phyloP scores from a whole-genome alignment of 2,329 filamentous ascomycete genomes.

The Fusarium euwallaceae region DNA sequence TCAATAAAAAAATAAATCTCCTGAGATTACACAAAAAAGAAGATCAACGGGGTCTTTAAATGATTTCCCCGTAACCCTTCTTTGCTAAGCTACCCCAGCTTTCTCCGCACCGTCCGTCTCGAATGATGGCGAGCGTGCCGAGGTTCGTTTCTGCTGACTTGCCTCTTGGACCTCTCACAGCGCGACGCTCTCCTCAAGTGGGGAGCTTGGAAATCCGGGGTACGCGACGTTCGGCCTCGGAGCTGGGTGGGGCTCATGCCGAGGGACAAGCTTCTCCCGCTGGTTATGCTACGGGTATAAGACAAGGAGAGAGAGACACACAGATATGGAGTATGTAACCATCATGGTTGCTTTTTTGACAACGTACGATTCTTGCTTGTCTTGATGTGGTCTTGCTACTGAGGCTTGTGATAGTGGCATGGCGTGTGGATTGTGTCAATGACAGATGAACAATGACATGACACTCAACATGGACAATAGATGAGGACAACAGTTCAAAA shows the following conservation, averaged over 20 bases:
- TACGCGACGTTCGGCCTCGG: constrained; percentile 38
- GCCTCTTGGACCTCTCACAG: constrained; percentile 26
- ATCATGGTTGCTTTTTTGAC: background rate
- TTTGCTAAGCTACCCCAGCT: constrained; percentile 27
- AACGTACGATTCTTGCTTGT: background rate
- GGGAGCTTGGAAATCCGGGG: constrained; percentile 42
- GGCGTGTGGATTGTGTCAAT: background rate
- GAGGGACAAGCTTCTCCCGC: constrained; percentile 12
- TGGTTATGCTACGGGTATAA: constrained; percentile 21
- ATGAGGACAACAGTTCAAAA: background rate
- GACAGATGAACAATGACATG: background rate
- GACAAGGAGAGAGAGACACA: background rate
- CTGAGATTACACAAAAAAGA: background rate
- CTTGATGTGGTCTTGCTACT: background rate
- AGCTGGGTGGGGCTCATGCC: constrained; percentile 30
- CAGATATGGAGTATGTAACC: background rate
- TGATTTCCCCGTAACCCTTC: constrained; percentile 13
- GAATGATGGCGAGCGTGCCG: constrained; percentile 41
- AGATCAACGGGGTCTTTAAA: background rate
- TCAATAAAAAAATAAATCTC: constrained; percentile 1
- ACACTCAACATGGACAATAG: background rate
- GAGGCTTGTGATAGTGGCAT: constrained; percentile 3
- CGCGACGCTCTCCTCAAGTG: constrained; percentile 13
- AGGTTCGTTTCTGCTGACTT: constrained; percentile 41
- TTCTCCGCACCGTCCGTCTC: constrained; percentile 45